Conservation (phyloP, 495 filamentous ascomycete genomes). For the Podospora appendiculata region DNA sequence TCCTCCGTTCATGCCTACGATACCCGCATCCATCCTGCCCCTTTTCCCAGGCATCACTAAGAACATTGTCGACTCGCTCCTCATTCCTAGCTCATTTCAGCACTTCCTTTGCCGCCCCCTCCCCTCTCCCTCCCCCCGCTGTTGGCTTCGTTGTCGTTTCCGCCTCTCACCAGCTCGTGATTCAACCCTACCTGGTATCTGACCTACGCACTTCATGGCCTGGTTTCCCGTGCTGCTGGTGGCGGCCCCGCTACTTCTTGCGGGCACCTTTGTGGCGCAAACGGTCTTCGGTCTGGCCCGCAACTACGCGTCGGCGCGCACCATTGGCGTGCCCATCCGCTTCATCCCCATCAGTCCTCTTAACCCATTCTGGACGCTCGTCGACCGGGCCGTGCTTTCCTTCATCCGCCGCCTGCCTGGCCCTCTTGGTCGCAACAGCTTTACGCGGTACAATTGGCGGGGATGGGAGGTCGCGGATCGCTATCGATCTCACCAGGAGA, state of each 20-base stretch:
- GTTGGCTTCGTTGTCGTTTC: too few species aligned
- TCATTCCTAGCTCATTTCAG: too few species aligned
- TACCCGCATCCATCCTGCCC: too few species aligned
- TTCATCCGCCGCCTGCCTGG: slow-evolving; percentile 12
- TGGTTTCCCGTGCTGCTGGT: not conserved
- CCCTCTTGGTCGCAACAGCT: slow-evolving; percentile 20
- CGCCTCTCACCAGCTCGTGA: not conserved
- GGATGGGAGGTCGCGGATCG: slow-evolving; percentile 31
- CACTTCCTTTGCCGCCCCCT: not conserved
- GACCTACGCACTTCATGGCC: not conserved
- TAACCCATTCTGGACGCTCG: slow-evolving; percentile 21
- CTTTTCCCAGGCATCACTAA: too few species aligned
- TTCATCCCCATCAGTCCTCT: slow-evolving; percentile 24
- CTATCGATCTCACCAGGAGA: slow-evolving; percentile 27
- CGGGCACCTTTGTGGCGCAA: not conserved
- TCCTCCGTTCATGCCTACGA: too few species aligned
- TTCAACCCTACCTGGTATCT: not conserved
- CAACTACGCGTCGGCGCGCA: slow-evolving; percentile 20
- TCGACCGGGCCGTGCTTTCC: slow-evolving; percentile 17
- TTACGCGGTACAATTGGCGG: slow-evolving; percentile 23
- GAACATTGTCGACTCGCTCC: too few species aligned
- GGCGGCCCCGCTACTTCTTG: not conserved
- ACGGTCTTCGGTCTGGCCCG: not conserved
- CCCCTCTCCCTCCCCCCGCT: not conserved
- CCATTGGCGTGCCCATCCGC: slow-evolving; percentile 29